These are phyloP conservation scores for Exophiala xenobiotica DNA, from an alignment of 2,329 filamentous ascomycete genomes.

Conservation along the genomic window DNA sequence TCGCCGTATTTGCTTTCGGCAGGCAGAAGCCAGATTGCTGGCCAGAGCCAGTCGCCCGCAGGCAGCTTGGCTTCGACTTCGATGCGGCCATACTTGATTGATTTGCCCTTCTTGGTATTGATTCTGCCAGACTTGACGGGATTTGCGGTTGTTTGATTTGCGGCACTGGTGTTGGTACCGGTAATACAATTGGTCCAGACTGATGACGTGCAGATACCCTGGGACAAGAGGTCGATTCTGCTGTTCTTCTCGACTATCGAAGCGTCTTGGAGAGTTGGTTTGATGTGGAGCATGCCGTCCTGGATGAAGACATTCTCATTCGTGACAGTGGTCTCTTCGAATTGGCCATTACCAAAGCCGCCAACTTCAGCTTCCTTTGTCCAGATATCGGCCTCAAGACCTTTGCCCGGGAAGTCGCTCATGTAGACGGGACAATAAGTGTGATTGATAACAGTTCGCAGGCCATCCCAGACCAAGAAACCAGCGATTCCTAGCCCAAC, in stretches of 20 bases:
- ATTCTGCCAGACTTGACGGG: slow-evolving; percentile 77
- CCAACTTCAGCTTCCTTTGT: slow-evolving; percentile 65
- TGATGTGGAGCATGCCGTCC: slow-evolving; percentile 69
- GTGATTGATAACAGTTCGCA: slow-evolving; percentile 69
- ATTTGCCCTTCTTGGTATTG: slow-evolving; percentile 68
- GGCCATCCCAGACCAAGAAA: slow-evolving; percentile 73
- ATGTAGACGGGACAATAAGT: slow-evolving; percentile 68
- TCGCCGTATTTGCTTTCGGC: slow-evolving; percentile 68
- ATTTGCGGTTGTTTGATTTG: slow-evolving; percentile 73
- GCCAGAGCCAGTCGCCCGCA: slow-evolving; percentile 82
- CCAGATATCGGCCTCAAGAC: slow-evolving; percentile 59
- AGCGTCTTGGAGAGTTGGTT: slow-evolving; percentile 72
- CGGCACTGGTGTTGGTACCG: slow-evolving; percentile 75
- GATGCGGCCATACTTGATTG: slow-evolving; percentile 77
- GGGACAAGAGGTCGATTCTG: slow-evolving; percentile 64
- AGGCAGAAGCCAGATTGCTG: slow-evolving; percentile 86
- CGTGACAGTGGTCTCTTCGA: slow-evolving; percentile 70
- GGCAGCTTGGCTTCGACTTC: slow-evolving; percentile 78
- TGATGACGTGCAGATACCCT: slow-evolving; percentile 67
- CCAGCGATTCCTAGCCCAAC: slow-evolving; percentile 67
- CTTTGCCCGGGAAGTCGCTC: slow-evolving; percentile 62
- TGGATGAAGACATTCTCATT: slow-evolving; percentile 74
- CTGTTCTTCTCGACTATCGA: slow-evolving; percentile 65
- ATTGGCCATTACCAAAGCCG: slow-evolving; percentile 67
- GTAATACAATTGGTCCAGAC: slow-evolving; percentile 63